Evolutionary conservation across 1,284 basidiomycete genomes (phyloP), one percentile per base, ranked within the genome.

Genomic region (Trichosporon asahii): DNA sequence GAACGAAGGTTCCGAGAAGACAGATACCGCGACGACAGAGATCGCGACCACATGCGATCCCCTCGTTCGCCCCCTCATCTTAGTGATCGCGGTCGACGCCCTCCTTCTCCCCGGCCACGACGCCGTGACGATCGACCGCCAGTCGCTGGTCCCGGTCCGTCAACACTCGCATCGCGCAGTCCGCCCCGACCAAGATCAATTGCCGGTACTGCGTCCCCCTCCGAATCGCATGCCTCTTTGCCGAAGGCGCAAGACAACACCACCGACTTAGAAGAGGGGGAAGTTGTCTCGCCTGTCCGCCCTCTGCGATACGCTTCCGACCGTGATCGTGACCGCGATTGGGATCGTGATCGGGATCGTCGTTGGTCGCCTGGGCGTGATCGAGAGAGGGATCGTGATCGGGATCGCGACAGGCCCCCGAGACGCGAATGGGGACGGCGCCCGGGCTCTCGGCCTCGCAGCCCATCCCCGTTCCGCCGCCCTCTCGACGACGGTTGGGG

Each of bases 201-300:
- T 23, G 44, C 29, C 15, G 25, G 40, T 44, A n/a, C 64, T 11
- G 27, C 15, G 27, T 65, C 40, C 15, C 35, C 40, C 9, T 49
- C 64, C 25, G 25, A 49, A 2, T 65, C 25, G 15, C 46, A 44
- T 18, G 18, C 64, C 3, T 49, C 40, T 23, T 49, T 49, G n/a
- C 40, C 64, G 25, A 46, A 65, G 40, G 40, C 27, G 15, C 65
- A 31, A 12, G 57, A 63, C 57, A 61, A 23, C n/a, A 67, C 68
- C 18, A 65, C 68, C 9, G 80, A 82, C 69, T 69, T 82, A 12
- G 80, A 82, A 67, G 80, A 82, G 70, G 80, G 80, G 49, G 80
- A 82, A 64, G 79, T 82, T 0, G 64, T 81, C 7, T 82, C 80
- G 0, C 80, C 80, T 5, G 75, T 78, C 23, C 70, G 73, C 4